These are phyloP conservation scores for Nicotiana rustica DNA, from an alignment of 305 asterid species.

Conservation along the genomic window DNA sequence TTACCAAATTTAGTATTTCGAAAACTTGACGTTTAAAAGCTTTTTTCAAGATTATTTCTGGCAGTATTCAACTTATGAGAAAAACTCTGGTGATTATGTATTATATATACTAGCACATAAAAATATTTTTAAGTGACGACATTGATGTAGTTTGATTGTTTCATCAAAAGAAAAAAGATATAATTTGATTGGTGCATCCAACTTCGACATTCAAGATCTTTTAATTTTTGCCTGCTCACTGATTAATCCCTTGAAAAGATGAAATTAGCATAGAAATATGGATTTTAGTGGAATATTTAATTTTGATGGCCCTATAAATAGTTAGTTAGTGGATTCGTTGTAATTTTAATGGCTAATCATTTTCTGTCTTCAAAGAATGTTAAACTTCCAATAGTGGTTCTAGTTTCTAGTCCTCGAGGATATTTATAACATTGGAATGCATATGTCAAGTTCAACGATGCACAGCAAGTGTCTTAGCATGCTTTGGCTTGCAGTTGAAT, in stretches of 20 bases:
- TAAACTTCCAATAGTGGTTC: background rate
- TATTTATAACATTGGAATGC: background rate
- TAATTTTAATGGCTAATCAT: background rate
- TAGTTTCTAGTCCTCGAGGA: background rate
- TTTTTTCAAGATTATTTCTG: background rate
- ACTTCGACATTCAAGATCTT: background rate
- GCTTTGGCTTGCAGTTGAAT: background rate
- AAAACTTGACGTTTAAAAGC: background rate
- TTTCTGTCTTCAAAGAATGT: background rate
- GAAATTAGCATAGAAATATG: conserved; percentile 1
- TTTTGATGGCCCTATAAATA: background rate
- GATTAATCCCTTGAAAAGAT: conserved; percentile 11
- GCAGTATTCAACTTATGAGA: background rate
- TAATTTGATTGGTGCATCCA: background rate
- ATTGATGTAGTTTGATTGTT: no score
- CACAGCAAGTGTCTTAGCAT: background rate
- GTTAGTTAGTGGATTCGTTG: background rate
- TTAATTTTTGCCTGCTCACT: conserved; percentile 12
- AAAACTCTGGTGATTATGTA: background rate
- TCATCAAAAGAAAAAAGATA: no score
- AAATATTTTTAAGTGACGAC: no score
- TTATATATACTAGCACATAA: background rate
- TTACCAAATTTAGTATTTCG: conserved; percentile 4
- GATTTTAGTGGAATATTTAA: background rate
- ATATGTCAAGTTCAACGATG: conserved; percentile 11